These are phyloP conservation scores for Domatiomyces globalis DNA, from an alignment of 2,329 filamentous ascomycete species.

Conservation along the genomic window DNA sequence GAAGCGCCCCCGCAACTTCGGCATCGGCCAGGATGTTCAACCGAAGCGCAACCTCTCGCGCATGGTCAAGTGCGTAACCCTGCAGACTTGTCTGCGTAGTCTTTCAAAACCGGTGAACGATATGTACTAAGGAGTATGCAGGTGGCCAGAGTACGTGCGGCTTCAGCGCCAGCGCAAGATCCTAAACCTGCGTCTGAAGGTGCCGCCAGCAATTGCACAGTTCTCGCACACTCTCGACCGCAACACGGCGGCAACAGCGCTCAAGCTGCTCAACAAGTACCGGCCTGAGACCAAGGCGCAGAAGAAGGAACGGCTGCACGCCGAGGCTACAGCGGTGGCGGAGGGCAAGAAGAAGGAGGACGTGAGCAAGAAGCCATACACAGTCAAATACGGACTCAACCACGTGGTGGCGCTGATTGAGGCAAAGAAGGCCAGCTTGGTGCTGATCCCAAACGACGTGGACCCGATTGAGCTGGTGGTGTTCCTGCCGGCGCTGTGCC, in stretches of 20 bases:
- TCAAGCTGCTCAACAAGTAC: slow-evolving; percentile 99
- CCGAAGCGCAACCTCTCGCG: slow-evolving; percentile 86
- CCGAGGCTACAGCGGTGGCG: slow-evolving; percentile 94
- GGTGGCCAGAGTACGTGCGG: slow-evolving; percentile 95
- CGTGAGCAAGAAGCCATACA: slow-evolving; percentile 98
- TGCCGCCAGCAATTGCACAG: slow-evolving; percentile 90
- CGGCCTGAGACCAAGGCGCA: slow-evolving; percentile 96
- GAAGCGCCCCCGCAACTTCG: slow-evolving; percentile 94
- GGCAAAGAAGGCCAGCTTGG: slow-evolving; percentile 99
- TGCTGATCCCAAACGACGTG: slow-evolving; percentile 98
- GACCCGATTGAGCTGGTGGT: slow-evolving; percentile 99
- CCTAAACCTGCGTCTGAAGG: slow-evolving; percentile 96
- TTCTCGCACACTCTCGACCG: slow-evolving; percentile 95
- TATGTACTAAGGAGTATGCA: not conserved
- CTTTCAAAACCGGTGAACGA: not conserved
- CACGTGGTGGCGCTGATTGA: slow-evolving; percentile 94
- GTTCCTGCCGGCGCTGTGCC: slow-evolving; percentile 97
- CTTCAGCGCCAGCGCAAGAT: slow-evolving; percentile 94
- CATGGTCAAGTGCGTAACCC: slow-evolving; percentile 63
- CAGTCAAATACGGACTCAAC: slow-evolving; percentile 99
- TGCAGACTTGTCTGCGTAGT: not conserved
- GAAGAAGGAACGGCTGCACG: slow-evolving; percentile 99
- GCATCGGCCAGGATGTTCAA: slow-evolving; percentile 98
- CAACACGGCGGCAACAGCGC: slow-evolving; percentile 89
- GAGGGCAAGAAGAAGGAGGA: slow-evolving; percentile 99